Evolutionary conservation across 352 stramenopile genomes (phyloP), one percentile per base, ranked within the genome.

Genomic region (Blastocystis sp.): DNA sequence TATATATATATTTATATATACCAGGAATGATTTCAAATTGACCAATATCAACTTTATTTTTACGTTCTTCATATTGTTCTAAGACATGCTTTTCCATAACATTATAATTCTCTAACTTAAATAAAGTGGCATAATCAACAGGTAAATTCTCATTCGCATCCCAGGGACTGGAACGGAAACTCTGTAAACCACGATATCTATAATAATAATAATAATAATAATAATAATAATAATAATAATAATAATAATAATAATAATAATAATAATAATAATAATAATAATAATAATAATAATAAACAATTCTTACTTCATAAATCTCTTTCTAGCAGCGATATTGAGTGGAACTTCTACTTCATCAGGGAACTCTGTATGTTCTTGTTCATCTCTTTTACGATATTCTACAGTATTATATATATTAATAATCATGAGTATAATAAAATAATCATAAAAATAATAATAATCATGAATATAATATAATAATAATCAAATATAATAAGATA

Each of bases 81-180:
- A 94, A 78, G 4, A 92, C 81, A 55, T 83, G 71, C 24, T 85
- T 81, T 76, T 95, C 84, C 28, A 88, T 86, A 65, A 80, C 81
- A 21, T 80, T 78, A 68, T 94, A 94, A 73, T 89, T 86, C 6
- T 78, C 72, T 66, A 96, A 93, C 70, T 95, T 82, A 71, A 93
- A 96, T 23, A 97, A 76, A 3, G 83, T 79, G 21, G 83, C 82
- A 71, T 98, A 98, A 40, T 93, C 82, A 23, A 80, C 76, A 19
- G 91, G 91, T 4, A 98, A 81, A 67, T 85, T 93, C 73, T 98
- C 91, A 72, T 95, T 94, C 1, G 87, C 76, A 67, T 97, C 86
- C 90, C 90, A 98, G 44, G 76, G 68, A 55, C 80, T 93, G 55
- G 84, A 94, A 24, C 86, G 81, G 65, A 96, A 90, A 41, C 75